These are phyloP conservation scores for Cunninghamia lanceolata DNA, from an alignment of 75 land plant genomes.

Conservation along the genomic window DNA sequence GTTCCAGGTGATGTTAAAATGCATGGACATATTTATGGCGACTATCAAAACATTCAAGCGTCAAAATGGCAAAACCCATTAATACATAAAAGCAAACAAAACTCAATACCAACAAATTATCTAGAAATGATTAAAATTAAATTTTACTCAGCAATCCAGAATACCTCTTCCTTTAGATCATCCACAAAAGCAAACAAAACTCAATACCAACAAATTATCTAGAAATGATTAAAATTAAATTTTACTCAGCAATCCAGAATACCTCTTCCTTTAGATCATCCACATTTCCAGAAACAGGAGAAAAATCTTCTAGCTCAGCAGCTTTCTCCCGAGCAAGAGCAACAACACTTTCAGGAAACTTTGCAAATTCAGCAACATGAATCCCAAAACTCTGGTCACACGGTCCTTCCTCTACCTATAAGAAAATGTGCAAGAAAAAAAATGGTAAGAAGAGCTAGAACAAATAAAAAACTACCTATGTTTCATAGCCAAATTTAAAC, in stretches of 20 bases:
- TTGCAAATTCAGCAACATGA: slow-evolving; percentile 99
- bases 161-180: too few species aligned
- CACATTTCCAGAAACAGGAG: slow-evolving; percentile 27
- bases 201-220: neutral
- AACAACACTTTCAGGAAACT: slow-evolving; percentile 89
- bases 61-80: neutral
- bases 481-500: neutral
- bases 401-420: slow-evolving; percentile 93
- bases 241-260: neutral
- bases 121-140: neutral
- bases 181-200: neutral
- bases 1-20: neutral
- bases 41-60: neutral
- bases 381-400: slow-evolving; percentile 99
- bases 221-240: neutral
- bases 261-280: slow-evolving; percentile 41
- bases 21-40: neutral
- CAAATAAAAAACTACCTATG: neutral
- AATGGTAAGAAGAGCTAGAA: neutral
- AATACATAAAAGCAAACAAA: neutral
- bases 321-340: slow-evolving; percentile 90
- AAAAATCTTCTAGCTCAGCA: slow-evolving; percentile 94
- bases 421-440: neutral
- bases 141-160: too few species aligned
- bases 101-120: neutral